Base-by-base conservation (phyloP, 768 basidiomycete genomes). In the Auricularia sp. region DNA sequence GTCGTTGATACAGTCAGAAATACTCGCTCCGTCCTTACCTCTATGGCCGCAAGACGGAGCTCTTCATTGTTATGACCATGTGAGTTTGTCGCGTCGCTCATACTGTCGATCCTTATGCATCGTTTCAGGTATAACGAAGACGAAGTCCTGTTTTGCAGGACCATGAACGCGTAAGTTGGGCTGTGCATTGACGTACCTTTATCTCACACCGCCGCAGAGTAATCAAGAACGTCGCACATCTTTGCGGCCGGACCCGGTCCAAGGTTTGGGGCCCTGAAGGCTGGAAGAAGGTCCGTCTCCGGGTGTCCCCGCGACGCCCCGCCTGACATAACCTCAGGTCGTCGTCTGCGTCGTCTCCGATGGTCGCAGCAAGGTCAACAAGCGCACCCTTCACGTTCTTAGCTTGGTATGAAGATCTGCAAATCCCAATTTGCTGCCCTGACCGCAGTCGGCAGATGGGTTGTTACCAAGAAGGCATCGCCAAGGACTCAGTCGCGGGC, bases 31-130 rank as follows among this genome's bases (percentile, higher is more conserved):
- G 92, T 29, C 92, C 85, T 3, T 93, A 87, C 74, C 80, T 93
- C 1, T 83, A 84, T 69, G 84, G 85, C 64, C 87, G 93, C 63
- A 81, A 87, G 62, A 96, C 93, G 8, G 94, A 96, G 75, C 81
- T 97, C 14, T 94, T 96, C 77, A 91, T 97, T 69, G 93, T 95
- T 51, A 91, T 96, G 86, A 96, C 93, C 54, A 95, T 96, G 92
- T 54, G 18, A 7, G 53, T 54, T 8, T 54, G 3, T 18, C n/a
- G 77, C 75, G 3, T 42, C 3, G 10, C 29, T 64, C 62, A 3
- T 18, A 23, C n/a, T 67, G 21, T 12, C 18, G 34, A 36, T 12
- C 33, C 58, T 35, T 10, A 29, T 54, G 29, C 29, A n/a, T 29
- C 29, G 53, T 18, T 11, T 11, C 53, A 54, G 53, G 53, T 91